phyloP scores from a whole-genome alignment of 2,329 filamentous ascomycete species.

The Fusarium tjaetaba region DNA sequence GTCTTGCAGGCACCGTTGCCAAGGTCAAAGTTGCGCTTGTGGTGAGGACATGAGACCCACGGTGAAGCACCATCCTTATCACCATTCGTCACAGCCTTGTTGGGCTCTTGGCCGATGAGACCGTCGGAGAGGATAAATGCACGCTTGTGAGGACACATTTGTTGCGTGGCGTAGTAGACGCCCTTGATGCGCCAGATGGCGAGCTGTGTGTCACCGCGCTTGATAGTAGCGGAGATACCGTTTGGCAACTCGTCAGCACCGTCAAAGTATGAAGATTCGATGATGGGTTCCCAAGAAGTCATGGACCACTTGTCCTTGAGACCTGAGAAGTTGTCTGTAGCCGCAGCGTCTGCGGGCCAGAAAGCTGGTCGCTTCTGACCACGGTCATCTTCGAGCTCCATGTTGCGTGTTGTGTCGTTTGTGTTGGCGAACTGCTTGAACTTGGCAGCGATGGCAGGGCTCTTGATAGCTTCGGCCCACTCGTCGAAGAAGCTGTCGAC shows the following conservation, averaged over 20 bases:
- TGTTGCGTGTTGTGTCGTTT: slow-evolving; percentile 71
- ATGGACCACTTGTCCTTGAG: slow-evolving; percentile 69
- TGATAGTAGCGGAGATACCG: slow-evolving; percentile 79
- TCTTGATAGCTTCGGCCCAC: slow-evolving; percentile 84
- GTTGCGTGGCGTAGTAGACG: slow-evolving; percentile 84
- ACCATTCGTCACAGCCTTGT: slow-evolving; percentile 39
- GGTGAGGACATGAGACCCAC: slow-evolving; percentile 89
- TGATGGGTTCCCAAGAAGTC: slow-evolving; percentile 80
- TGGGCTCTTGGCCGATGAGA: slow-evolving; percentile 74
- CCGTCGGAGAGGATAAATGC: slow-evolving; percentile 91
- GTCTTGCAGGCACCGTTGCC: slow-evolving; percentile 77
- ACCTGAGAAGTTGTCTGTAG: slow-evolving; percentile 76
- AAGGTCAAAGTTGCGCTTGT: slow-evolving; percentile 90
- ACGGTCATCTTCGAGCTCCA: slow-evolving; percentile 78
- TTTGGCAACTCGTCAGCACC: slow-evolving; percentile 71
- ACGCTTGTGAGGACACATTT: slow-evolving; percentile 95
- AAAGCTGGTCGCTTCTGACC: slow-evolving; percentile 78
- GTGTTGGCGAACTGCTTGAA: slow-evolving; percentile 91
- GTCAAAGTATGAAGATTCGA: slow-evolving; percentile 75
- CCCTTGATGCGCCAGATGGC: slow-evolving; percentile 87
- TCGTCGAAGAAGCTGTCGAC: slow-evolving; percentile 90
- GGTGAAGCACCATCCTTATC: slow-evolving; percentile 52
- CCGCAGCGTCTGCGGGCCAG: slow-evolving; percentile 76
- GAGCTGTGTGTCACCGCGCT: slow-evolving; percentile 88
- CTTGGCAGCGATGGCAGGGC: slow-evolving; percentile 71